A percentile compares a stretch with the other conserved stretches of the same genome.
phyloP scores from a whole-genome alignment of 805 yeast species.

The Metschnikowia sp. region DNA sequence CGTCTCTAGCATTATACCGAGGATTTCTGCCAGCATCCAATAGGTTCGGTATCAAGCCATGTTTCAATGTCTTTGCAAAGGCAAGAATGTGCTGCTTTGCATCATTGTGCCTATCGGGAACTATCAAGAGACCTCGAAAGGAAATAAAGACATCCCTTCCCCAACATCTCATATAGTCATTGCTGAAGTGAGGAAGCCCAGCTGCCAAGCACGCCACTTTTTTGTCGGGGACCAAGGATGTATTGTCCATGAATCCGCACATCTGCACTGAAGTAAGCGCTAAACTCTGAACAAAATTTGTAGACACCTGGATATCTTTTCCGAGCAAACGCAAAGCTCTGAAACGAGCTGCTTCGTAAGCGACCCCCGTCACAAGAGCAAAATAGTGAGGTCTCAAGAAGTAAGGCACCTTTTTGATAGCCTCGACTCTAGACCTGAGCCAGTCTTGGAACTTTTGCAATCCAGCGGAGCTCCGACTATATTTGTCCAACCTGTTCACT shows the following conservation, averaged over 20 bases:
- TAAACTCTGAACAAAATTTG: slow-evolving; percentile 73
- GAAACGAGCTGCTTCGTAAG: slow-evolving; percentile 77
- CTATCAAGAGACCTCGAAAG: slow-evolving; percentile 73
- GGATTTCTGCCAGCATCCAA: slow-evolving; percentile 93
- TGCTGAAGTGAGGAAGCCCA: slow-evolving; percentile 91
- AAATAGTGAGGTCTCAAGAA: slow-evolving; percentile 85
- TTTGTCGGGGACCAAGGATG: slow-evolving; percentile 67
- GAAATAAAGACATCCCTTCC: slow-evolving; percentile 95
- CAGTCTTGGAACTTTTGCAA: slow-evolving; percentile 60
- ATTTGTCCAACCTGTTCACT: slow-evolving; percentile 58
- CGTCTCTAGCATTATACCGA: slow-evolving; percentile 93
- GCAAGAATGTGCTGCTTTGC: slow-evolving; percentile 80
- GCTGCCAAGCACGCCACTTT: slow-evolving; percentile 83
- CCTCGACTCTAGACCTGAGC: slow-evolving; percentile 62
- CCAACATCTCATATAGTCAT: slow-evolving; percentile 95
- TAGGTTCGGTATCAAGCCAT: slow-evolving; percentile 91
- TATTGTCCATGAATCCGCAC: slow-evolving; percentile 69
- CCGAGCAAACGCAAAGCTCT: slow-evolving; percentile 57
- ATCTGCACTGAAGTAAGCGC: slow-evolving; percentile 83
- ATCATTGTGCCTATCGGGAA: slow-evolving; percentile 73
- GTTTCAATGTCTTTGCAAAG: slow-evolving; percentile 88
- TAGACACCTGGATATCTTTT: slow-evolving; percentile 55
- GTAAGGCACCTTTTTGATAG: slow-evolving; percentile 66
- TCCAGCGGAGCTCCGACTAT: slow-evolving; percentile 43
- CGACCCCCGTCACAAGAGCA: slow-evolving; percentile 74